These are phyloP conservation scores for Penicillium crustosum DNA, from an alignment of 2,329 filamentous ascomycete genomes.

Conservation along the genomic window DNA sequence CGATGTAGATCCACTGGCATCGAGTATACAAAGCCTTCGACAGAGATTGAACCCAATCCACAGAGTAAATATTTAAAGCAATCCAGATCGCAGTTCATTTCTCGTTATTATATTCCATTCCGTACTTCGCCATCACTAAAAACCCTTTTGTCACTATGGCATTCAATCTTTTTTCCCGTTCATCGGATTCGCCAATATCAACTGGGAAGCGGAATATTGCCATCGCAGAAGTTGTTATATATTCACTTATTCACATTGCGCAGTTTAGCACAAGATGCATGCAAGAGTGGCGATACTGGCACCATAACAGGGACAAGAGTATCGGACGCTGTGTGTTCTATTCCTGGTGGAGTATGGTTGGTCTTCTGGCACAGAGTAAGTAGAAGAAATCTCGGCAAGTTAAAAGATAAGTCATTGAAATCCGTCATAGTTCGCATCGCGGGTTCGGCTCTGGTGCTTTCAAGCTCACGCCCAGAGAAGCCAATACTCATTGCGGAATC, in stretches of 20 bases:
- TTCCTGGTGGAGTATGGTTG: slow-evolving; percentile 31
- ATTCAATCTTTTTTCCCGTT: background rate
- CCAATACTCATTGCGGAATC: slow-evolving; percentile 24
- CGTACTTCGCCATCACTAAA: background rate
- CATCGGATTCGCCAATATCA: slow-evolving; percentile 4
- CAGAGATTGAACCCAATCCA: background rate
- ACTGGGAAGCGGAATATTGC: slow-evolving; percentile 18
- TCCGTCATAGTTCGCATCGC: slow-evolving; percentile 27
- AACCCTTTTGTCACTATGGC: slow-evolving; percentile 2
- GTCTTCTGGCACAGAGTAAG: slow-evolving; percentile 28
- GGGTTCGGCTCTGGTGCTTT: slow-evolving; percentile 26
- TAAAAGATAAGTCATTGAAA: background rate
- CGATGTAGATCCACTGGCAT: background rate
- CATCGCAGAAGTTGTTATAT: slow-evolving; percentile 28
- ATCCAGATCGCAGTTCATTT: background rate
- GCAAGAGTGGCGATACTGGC: slow-evolving; percentile 32
- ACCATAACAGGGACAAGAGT: slow-evolving; percentile 22
- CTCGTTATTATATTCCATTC: background rate
- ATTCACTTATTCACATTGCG: slow-evolving; percentile 22
- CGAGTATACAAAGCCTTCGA: background rate
- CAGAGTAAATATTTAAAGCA: background rate
- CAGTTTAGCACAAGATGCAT: slow-evolving; percentile 25
- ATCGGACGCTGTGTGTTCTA: slow-evolving; percentile 24
- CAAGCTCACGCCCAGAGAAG: slow-evolving; percentile 16
- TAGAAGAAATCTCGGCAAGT: background rate